Conservation (phyloP, 805 yeast genomes). For the Candida nemodendra region DNA sequence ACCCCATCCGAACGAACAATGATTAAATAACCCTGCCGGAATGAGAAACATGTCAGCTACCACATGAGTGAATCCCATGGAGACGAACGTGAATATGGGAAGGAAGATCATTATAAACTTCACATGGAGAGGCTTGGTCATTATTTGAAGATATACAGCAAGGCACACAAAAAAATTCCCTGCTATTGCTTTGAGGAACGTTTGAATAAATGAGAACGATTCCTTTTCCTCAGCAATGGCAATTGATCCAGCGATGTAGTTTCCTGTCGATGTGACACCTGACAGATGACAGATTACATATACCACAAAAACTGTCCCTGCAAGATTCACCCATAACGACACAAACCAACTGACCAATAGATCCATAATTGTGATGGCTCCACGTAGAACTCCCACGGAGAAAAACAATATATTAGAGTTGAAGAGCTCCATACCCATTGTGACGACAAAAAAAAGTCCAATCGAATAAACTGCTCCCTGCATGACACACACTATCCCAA, state of each 20-base stretch:
- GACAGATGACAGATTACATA: conserved; percentile 62
- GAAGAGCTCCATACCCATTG: conserved; percentile 73
- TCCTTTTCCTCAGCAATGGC: conserved; percentile 45
- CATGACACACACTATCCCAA: conserved; percentile 52
- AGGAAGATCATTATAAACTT: conserved; percentile 59
- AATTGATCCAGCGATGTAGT: conserved; percentile 47
- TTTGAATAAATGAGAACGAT: conserved; percentile 52
- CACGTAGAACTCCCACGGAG: conserved; percentile 63
- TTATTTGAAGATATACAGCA: conserved; percentile 72
- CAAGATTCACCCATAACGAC: conserved; percentile 67
- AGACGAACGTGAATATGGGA: conserved; percentile 77
- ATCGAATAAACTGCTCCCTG: conserved; percentile 68
- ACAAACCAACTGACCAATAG: conserved; percentile 62
- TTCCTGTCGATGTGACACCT: conserved; percentile 42
- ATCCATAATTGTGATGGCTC: conserved; percentile 68
- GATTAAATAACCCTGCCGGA: conserved; percentile 65
- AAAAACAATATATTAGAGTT: conserved; percentile 74
- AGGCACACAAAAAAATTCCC: conserved; percentile 77
- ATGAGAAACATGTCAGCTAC: conserved; percentile 80
- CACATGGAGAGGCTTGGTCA: conserved; percentile 80
- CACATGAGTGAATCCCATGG: conserved; percentile 74
- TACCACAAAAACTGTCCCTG: conserved; percentile 61
- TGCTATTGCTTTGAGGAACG: conserved; percentile 66
- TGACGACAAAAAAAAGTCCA: conserved; percentile 72
- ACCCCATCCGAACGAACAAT: conserved; percentile 62